Evolutionary conservation across 768 basidiomycete genomes (phyloP), one percentile per base, ranked within the genome.

Genomic region (Galerina sulciceps): DNA sequence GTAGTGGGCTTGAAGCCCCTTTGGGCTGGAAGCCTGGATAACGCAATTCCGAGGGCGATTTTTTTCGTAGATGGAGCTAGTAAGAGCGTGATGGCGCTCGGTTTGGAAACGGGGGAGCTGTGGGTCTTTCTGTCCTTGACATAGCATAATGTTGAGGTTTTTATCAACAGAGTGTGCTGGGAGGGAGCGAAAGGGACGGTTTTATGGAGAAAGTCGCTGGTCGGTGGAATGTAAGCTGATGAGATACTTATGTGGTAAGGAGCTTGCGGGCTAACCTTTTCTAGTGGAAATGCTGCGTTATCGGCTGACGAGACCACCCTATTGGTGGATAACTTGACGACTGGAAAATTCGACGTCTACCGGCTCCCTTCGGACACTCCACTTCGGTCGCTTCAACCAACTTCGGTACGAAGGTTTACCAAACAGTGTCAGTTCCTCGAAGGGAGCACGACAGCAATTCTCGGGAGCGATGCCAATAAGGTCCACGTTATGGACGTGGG

Each of bases 341-440:
- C 22, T 10, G 47, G 49, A 10, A 31, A 14, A 4, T 60, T 55
- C 13, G 59, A 60, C n/a, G 42, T 60, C 10, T 55, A 60, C 35
- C 14, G 14, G 0, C 10, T 60, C 15, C 53, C 58, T 2, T 36
- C 41, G 15, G n/a, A 34, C 6, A 18, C 26, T n/a, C 53, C 38
- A 13, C 22, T 37, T 13, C 31, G 15, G 31, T 36, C 54, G 5
- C 48, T 60, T 14, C 40, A 20, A 4, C 17, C 54, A 13, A 36
- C 49, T 5, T 43, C 53, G 1, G 23, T 36, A 1, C 35, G 35
- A 1, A 9, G 31, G 11, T 60, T 13, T 18, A 42, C 43, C 10
- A 60, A 55, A 26, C 59, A 60, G 26, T 55, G 53, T 13, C 26
- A 15, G 2, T 53, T 59, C 45, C 42, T 59, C 14, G 58, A 54